phyloP scores from a whole-genome alignment of 768 basidiomycete species.

The Naganishia onofrii region DNA sequence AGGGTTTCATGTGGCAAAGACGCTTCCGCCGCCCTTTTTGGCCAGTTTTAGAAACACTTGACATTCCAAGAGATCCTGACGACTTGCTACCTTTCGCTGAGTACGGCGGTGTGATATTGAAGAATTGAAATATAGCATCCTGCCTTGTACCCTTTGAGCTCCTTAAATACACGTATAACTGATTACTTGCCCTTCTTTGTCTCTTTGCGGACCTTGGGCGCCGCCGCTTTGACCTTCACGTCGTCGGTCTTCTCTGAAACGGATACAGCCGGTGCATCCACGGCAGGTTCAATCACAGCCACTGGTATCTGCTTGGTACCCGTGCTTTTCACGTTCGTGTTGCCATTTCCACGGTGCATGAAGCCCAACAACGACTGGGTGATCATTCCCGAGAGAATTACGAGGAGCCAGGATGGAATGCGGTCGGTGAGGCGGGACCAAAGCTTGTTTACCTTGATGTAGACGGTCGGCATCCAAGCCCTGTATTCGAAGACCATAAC shows the following conservation, averaged over 20 bases:
- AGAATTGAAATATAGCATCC: background rate
- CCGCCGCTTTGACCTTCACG: background rate
- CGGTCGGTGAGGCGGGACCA: constrained; percentile 23
- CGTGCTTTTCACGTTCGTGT: background rate
- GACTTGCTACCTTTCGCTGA: background rate
- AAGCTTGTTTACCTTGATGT: constrained; percentile 26
- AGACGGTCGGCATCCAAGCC: constrained; percentile 13
- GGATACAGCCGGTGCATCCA: background rate
- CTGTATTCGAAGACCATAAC: background rate
- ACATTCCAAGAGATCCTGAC: background rate
- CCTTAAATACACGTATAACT: background rate
- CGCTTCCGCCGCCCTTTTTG: background rate
- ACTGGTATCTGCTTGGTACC: background rate
- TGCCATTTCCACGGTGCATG: constrained; percentile 24
- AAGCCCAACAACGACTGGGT: constrained; percentile 23
- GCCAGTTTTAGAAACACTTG: background rate
- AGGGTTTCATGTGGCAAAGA: background rate
- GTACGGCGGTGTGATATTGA: background rate
- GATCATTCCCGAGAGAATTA: constrained; percentile 18
- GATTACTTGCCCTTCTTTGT: constrained; percentile 8
- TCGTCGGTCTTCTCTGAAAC: background rate
- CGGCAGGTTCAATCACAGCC: background rate
- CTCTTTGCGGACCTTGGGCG: background rate
- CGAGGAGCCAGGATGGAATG: constrained; percentile 27
- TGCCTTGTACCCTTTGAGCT: background rate